These are phyloP conservation scores for Lachnellula cervina DNA, from an alignment of 2,329 filamentous ascomycete species.

Conservation along the genomic window DNA sequence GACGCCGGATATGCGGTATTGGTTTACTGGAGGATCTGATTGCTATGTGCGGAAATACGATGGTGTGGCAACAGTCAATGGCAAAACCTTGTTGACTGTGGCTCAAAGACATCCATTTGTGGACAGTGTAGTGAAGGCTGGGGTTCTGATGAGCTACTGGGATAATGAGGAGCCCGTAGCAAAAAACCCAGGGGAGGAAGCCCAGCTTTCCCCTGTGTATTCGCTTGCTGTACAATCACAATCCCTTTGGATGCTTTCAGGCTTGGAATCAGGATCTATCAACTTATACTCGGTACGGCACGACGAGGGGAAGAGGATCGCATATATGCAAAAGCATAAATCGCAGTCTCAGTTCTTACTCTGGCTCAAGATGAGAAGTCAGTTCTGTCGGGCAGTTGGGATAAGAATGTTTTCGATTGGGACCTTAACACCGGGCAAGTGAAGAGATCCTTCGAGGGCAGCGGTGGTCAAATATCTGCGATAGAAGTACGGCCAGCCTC, in stretches of 20 bases:
- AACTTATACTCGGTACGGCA: slow-evolving; percentile 91
- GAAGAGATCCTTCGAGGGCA: slow-evolving; percentile 71
- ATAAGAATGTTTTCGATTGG: slow-evolving; percentile 92
- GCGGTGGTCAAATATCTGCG: slow-evolving; percentile 77
- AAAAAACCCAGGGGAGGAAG: slow-evolving; percentile 44
- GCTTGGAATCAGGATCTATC: slow-evolving; percentile 84
- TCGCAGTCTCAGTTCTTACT: slow-evolving; percentile 87
- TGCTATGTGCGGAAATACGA: slow-evolving; percentile 98
- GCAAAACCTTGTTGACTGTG: slow-evolving; percentile 87
- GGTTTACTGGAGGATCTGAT: slow-evolving; percentile 89
- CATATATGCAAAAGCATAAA: slow-evolving; percentile 74
- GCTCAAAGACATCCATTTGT: slow-evolving; percentile 96
- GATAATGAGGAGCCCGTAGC: slow-evolving; percentile 78
- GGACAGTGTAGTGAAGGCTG: slow-evolving; percentile 93
- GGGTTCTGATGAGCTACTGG: slow-evolving; percentile 94
- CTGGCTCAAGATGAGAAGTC: slow-evolving; percentile 81
- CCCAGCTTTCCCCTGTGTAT: slow-evolving; percentile 82
- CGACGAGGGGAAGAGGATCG: slow-evolving; percentile 87
- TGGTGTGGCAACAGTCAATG: slow-evolving; percentile 90
- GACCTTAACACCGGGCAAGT: slow-evolving; percentile 82
- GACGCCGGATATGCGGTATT: slow-evolving; percentile 91
- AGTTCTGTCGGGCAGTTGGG: slow-evolving; percentile 91
- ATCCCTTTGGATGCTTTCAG: slow-evolving; percentile 86
- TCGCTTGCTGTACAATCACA: slow-evolving; percentile 87
- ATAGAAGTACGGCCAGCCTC: slow-evolving; percentile 80